phyloP scores from a whole-genome alignment of 345 rosid species.

The Acer yangbiense region DNA sequence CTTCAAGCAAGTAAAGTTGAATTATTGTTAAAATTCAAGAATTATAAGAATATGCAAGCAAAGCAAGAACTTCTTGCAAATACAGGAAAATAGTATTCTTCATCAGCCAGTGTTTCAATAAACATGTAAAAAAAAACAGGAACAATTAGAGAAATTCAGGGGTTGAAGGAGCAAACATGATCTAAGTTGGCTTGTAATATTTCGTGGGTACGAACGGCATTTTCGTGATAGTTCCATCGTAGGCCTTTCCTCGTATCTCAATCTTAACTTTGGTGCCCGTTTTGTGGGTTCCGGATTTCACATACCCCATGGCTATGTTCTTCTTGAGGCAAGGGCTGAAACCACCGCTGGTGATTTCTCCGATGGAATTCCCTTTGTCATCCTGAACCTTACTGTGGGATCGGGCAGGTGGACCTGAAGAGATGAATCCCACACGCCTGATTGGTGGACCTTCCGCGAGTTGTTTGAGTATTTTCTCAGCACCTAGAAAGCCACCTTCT shows the following conservation, averaged over 20 bases:
- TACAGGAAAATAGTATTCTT: neutral
- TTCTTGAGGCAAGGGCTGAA: constrained; percentile 97
- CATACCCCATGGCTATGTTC: constrained; percentile 97
- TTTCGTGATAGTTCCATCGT: constrained; percentile 80
- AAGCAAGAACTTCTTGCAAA: neutral
- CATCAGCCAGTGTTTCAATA: neutral
- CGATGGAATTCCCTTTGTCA: constrained; percentile 69
- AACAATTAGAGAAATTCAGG: constrained; percentile 7
- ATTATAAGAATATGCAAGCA: constrained; percentile 1
- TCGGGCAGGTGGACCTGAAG: constrained; percentile 90
- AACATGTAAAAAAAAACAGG: constrained; percentile 20
- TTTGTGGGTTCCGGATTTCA: constrained; percentile 91
- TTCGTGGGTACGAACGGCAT: constrained; percentile 85
- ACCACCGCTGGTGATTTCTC: constrained; percentile 96
- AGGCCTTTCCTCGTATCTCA: constrained; percentile 78
- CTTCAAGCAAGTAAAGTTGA: constrained; percentile 16
- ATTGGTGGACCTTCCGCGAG: constrained; percentile 81
- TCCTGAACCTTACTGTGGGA: constrained; percentile 93
- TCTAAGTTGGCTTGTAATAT: constrained; percentile 80
- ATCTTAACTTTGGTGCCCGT: constrained; percentile 78
- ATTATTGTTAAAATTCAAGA: neutral
- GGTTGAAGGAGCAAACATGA: constrained; percentile 17
- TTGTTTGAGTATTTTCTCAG: constrained; percentile 85
- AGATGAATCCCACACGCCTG: constrained; percentile 84
- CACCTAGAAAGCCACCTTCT: constrained; percentile 96